A percentile compares a stretch with the other conserved stretches of the same genome.
phyloP scores from a whole-genome alignment of 2,329 filamentous ascomycete genomes.

The Daldinia eschscholtzii region DNA sequence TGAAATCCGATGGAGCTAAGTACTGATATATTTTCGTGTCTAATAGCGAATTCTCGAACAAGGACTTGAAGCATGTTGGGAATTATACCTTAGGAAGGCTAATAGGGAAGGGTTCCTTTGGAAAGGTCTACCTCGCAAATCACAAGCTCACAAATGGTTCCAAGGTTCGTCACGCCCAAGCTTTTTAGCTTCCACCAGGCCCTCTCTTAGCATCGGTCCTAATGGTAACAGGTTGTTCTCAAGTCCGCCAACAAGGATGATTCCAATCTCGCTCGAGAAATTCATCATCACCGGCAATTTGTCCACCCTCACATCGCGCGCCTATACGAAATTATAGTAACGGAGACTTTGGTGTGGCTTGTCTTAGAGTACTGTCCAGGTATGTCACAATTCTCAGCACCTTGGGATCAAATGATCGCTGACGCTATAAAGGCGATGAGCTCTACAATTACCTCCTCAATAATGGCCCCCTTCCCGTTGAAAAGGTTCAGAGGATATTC shows the following conservation, averaged over 20 bases:
- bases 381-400: constrained; percentile 55
- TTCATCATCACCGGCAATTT: constrained; percentile 98
- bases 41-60: constrained; percentile 88
- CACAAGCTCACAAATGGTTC: constrained; percentile 99
- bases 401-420: constrained; percentile 40
- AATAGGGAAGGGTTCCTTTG: constrained; percentile 98
- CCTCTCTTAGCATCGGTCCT: constrained; percentile 24
- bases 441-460: constrained; percentile 95
- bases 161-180: constrained; percentile 72
- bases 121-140: constrained; percentile 94
- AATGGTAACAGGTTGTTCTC: constrained; percentile 81
- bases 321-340: constrained; percentile 98
- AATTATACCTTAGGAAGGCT: constrained; percentile 93
- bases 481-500: constrained; percentile 95
- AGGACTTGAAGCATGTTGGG: constrained; percentile 90
- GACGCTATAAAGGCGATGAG: constrained; percentile 79
- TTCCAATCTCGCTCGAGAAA: constrained; percentile 94
- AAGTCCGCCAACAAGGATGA: constrained; percentile 98
- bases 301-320: constrained; percentile 96
- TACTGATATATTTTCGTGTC: constrained; percentile 25
- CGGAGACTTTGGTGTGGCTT: constrained; percentile 93
- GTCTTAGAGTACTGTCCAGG: constrained; percentile 96
- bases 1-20: constrained; percentile 15
- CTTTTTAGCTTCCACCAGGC: constrained; percentile 13
- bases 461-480: constrained; percentile 83